These are phyloP conservation scores for Psophocarpus tetragonolobus DNA, from an alignment of 306 rosid species.

Conservation along the genomic window DNA sequence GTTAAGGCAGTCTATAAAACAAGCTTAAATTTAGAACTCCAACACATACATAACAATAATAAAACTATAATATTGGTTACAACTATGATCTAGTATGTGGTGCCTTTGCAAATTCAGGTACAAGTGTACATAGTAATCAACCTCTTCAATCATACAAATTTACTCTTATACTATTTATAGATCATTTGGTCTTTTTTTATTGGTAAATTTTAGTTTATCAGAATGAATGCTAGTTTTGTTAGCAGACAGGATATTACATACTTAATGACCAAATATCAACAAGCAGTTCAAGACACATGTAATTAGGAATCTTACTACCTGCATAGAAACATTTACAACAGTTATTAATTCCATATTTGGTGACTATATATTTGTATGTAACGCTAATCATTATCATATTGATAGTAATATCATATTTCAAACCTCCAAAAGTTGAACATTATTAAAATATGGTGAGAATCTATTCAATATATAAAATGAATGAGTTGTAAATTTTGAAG, in stretches of 20 bases:
- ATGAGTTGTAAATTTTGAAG: not conserved
- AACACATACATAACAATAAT: not conserved
- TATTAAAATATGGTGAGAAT: not conserved
- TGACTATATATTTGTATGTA: not conserved
- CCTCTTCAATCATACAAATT: slow-evolving; percentile 3
- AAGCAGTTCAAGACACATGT: slow-evolving; percentile 99
- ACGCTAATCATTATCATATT: not conserved
- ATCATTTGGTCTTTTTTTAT: too few species aligned
- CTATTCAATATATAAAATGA: too few species aligned
- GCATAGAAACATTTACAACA: slow-evolving; percentile 30
- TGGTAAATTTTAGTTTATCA: too few species aligned
- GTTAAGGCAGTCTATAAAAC: not conserved
- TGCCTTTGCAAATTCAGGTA: not conserved
- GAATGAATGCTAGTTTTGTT: too few species aligned
- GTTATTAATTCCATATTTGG: slow-evolving; percentile 10
- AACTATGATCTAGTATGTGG: not conserved
- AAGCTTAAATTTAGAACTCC: slow-evolving; percentile 15
- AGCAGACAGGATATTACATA: too few species aligned
- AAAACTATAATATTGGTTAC: not conserved
- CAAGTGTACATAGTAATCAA: not conserved
- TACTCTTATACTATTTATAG: not conserved
- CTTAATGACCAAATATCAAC: slow-evolving; percentile 99
- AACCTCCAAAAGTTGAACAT: slow-evolving; percentile 2
- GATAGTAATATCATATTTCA: not conserved
- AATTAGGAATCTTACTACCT: slow-evolving; percentile 99